phyloP scores from a whole-genome alignment of 2,329 filamentous ascomycete species.

The Cladorrhinum sp. region DNA sequence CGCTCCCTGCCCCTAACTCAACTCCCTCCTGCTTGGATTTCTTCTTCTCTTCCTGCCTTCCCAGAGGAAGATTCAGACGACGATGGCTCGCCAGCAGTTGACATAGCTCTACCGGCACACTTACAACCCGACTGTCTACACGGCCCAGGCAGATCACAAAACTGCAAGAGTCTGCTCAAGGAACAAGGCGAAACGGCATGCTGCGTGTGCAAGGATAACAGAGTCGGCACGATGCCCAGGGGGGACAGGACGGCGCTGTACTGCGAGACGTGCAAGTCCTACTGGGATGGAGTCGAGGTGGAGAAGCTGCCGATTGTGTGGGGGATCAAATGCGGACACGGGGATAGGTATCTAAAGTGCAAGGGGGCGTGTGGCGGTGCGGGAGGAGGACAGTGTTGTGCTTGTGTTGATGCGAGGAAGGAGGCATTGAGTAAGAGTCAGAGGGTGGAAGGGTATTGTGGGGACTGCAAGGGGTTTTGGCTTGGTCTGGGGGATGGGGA shows the following conservation, averaged over 20 bases:
- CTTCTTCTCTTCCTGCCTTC: too few species aligned
- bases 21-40: not conserved
- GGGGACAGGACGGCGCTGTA: not conserved
- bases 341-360: not conserved
- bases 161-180: not conserved
- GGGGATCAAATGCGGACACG: constrained; percentile 6
- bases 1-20: not conserved
- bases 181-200: not conserved
- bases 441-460: not conserved
- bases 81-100: too few species aligned
- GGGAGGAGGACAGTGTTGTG: not conserved
- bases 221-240: not conserved
- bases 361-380: not conserved
- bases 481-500: not conserved
- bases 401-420: not conserved
- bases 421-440: not conserved
- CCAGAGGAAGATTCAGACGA: too few species aligned
- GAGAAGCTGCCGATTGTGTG: not conserved
- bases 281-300: not conserved
- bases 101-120: too few species aligned
- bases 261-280: not conserved
- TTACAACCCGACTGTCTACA: not conserved
- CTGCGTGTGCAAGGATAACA: constrained; percentile 1
- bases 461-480: not conserved
- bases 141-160: not conserved